Evolutionary conservation across 257 asterid genomes (phyloP).

Genomic region (Solanum chilense): DNA sequence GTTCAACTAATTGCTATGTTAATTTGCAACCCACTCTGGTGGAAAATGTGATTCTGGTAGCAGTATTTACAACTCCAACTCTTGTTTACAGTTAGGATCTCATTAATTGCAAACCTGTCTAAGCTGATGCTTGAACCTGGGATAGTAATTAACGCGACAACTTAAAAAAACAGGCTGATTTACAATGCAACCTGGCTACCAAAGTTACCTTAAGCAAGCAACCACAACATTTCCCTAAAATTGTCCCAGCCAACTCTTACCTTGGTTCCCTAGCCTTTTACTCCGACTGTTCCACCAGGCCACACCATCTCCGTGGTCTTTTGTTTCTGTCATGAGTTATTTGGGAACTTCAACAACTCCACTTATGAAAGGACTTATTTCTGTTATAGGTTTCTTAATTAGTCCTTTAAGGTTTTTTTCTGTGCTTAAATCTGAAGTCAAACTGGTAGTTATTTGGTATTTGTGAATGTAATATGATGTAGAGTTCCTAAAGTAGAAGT

Average conservation of each 20-base stretch:
- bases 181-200: not conserved
- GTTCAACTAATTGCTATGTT: not conserved
- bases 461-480: not conserved
- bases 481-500: not conserved
- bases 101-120: not conserved
- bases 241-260: not conserved
- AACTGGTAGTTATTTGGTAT: not conserved
- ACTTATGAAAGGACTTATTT: not conserved
- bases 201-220: not conserved
- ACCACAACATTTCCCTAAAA: not conserved
- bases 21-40: not conserved
- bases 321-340: not conserved
- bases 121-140: not conserved
- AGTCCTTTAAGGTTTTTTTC: not conserved
- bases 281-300: not conserved
- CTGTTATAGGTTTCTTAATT: not conserved
- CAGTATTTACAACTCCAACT: not conserved
- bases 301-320: not conserved
- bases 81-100: not conserved
- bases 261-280: not conserved
- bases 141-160: not conserved
- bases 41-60: not conserved
- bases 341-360: not conserved
- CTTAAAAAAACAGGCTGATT: not conserved
- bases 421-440: not conserved